These are phyloP conservation scores for Boletus semigastroideus DNA, from an alignment of 1,284 basidiomycete genomes.

Conservation along the genomic window DNA sequence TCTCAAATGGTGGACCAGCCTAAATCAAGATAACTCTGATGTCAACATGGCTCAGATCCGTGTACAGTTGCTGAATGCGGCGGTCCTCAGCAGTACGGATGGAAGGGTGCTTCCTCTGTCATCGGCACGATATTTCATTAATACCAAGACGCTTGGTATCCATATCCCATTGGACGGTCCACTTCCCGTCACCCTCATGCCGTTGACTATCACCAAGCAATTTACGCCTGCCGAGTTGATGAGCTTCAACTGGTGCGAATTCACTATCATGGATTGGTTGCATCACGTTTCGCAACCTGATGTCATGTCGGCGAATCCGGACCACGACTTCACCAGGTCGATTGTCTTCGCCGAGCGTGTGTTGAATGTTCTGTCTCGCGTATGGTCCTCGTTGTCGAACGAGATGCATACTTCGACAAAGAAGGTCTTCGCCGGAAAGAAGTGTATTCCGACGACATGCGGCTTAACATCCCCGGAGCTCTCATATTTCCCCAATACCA, in stretches of 20 bases:
- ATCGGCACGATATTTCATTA: slow-evolving; percentile 73
- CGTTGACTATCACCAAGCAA: slow-evolving; percentile 65
- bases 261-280: slow-evolving; percentile 79
- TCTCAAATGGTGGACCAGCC: slow-evolving; percentile 85
- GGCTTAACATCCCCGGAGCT: slow-evolving; percentile 78
- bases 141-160: slow-evolving; percentile 57
- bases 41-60: slow-evolving; percentile 49
- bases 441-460: slow-evolving; percentile 61
- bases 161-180: slow-evolving; percentile 82
- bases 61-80: slow-evolving; percentile 66
- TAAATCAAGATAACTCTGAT: slow-evolving; percentile 50
- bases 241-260: slow-evolving; percentile 81
- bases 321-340: slow-evolving; percentile 70
- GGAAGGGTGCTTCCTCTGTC: slow-evolving; percentile 65
- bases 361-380: slow-evolving; percentile 66
- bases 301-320: slow-evolving; percentile 42
- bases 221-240: slow-evolving; percentile 60
- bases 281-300: slow-evolving; percentile 59
- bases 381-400: slow-evolving; percentile 73
- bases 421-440: slow-evolving; percentile 55
- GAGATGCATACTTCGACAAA: slow-evolving; percentile 59
- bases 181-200: slow-evolving; percentile 77
- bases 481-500: slow-evolving; percentile 85
- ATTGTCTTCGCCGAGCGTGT: slow-evolving; percentile 84
- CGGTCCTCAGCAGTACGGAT: slow-evolving; percentile 53